A percentile compares a stretch with the other conserved stretches of the same genome.
Evolutionary conservation across 305 asterid species (phyloP).

Genomic region (Nicotiana rustica): DNA sequence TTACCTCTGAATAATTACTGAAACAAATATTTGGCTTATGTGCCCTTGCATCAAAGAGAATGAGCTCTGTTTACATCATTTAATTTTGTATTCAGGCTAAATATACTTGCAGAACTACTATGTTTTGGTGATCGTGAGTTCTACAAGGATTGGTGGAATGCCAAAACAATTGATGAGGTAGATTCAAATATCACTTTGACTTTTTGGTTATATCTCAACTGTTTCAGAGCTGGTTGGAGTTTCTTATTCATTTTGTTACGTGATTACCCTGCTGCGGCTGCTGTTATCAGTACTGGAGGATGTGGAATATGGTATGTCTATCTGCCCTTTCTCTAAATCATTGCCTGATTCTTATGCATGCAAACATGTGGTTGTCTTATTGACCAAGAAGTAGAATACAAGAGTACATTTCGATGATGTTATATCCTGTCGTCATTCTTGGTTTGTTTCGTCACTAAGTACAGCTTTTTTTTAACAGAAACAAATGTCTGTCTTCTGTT

Average conservation of each 20-base stretch:
- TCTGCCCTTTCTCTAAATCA: constrained; percentile 21
- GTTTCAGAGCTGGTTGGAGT: constrained; percentile 44
- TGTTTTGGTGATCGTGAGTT: constrained; percentile 98
- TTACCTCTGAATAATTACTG: constrained; percentile 1
- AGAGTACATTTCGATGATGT: constrained; percentile 26
- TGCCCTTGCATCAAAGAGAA: constrained; percentile 25
- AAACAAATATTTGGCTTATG: constrained; percentile 15
- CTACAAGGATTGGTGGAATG: constrained; percentile 99
- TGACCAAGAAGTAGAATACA: constrained; percentile 19
- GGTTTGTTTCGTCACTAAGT: not conserved
- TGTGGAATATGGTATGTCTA: constrained; percentile 97
- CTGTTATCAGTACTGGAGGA: constrained; percentile 92
- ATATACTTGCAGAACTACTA: constrained; percentile 95
- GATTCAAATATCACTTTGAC: constrained; percentile 24
- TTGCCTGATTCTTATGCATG: constrained; percentile 27
- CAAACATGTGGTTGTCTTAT: not conserved
- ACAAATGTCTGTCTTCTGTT: constrained; percentile 13
- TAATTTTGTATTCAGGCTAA: constrained; percentile 58
- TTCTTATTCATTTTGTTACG: constrained; percentile 37
- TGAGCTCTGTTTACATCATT: constrained; percentile 4
- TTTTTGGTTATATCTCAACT: not conserved
- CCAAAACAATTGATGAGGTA: constrained; percentile 97
- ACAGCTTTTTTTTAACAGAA: constrained; percentile 3
- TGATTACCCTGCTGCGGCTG: constrained; percentile 49
- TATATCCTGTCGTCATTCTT: not conserved